A percentile compares a stretch with the other conserved stretches of the same genome.
Evolutionary conservation across 805 yeast genomes (phyloP).

Genomic region (Lipomyces oligophaga): DNA sequence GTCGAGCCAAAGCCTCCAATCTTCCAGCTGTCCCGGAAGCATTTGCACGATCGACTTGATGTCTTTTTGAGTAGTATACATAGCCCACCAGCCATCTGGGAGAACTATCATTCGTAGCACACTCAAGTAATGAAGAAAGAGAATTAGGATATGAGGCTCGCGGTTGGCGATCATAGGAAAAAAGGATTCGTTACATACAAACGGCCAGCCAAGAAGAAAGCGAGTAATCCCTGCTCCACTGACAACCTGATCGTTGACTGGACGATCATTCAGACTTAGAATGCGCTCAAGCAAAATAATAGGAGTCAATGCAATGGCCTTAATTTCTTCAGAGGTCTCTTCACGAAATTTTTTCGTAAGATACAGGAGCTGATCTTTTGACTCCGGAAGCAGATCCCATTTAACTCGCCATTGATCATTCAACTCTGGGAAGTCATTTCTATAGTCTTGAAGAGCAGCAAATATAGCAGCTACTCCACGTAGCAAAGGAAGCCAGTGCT

Average conservation of each 20-base stretch:
- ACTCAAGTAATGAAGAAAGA: conserved; percentile 10
- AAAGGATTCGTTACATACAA: conserved; percentile 3
- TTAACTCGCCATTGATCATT: conserved; percentile 8
- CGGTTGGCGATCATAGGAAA: conserved; percentile 1
- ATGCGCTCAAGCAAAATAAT: conserved; percentile 12
- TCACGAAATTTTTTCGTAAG: background rate
- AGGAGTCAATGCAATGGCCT: background rate
- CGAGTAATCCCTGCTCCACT: conserved; percentile 6
- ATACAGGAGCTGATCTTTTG: conserved; percentile 4
- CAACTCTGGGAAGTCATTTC: conserved; percentile 1
- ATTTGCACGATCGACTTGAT: conserved; percentile 5
- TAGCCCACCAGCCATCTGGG: conserved; percentile 15
- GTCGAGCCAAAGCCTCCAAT: conserved; percentile 10
- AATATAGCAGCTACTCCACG: conserved; percentile 10
- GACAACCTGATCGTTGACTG: background rate
- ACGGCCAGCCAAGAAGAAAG: conserved; percentile 14
- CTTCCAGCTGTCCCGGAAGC: conserved; percentile 4
- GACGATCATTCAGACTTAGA: conserved; percentile 4
- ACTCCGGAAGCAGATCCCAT: conserved; percentile 11
- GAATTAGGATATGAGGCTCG: conserved; percentile 3
- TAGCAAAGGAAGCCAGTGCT: conserved; percentile 16
- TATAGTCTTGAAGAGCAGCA: background rate
- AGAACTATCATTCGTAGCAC: conserved; percentile 1
- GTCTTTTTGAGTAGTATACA: conserved; percentile 5
- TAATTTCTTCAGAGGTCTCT: background rate